Evolutionary conservation across 192 early-diverging fungal genomes (phyloP).

Genomic region (Entomortierella chlamydospora): DNA sequence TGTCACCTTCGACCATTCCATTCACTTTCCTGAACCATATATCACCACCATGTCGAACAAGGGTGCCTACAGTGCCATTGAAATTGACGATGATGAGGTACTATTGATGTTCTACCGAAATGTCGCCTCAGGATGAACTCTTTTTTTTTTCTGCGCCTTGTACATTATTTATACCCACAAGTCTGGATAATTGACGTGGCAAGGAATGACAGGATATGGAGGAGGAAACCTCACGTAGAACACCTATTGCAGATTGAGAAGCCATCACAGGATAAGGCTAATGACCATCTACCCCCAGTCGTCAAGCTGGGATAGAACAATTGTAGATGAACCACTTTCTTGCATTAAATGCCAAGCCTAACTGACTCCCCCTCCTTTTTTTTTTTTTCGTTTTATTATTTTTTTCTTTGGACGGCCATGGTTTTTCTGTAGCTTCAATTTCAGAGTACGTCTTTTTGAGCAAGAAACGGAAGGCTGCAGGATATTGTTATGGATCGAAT

Average conservation of each 20-base stretch:
- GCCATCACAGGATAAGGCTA: background rate
- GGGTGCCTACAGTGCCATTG: constrained; percentile 46
- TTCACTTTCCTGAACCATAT: background rate
- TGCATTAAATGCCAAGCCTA: constrained; percentile 7
- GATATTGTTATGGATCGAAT: background rate
- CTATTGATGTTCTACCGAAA: background rate
- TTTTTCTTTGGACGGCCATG: too few species aligned
- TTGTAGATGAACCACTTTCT: background rate
- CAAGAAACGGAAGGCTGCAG: background rate
- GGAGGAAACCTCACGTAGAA: background rate
- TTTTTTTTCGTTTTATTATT: constrained; percentile 9
- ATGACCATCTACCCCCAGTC: background rate
- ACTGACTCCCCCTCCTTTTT: background rate
- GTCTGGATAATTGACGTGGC: background rate
- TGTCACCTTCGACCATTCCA: background rate
- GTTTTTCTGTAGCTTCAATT: too few species aligned
- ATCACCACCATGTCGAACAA: constrained; percentile 36
- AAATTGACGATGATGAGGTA: constrained; percentile 55
- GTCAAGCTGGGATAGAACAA: background rate
- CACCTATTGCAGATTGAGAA: background rate
- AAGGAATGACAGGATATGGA: background rate
- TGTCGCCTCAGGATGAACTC: background rate
- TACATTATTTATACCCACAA: background rate
- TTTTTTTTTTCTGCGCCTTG: background rate
- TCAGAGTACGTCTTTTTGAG: constrained; percentile 27